Evolutionary conservation across 495 filamentous ascomycete genomes (phyloP).

Genomic region (Delitschia confertaspora): DNA sequence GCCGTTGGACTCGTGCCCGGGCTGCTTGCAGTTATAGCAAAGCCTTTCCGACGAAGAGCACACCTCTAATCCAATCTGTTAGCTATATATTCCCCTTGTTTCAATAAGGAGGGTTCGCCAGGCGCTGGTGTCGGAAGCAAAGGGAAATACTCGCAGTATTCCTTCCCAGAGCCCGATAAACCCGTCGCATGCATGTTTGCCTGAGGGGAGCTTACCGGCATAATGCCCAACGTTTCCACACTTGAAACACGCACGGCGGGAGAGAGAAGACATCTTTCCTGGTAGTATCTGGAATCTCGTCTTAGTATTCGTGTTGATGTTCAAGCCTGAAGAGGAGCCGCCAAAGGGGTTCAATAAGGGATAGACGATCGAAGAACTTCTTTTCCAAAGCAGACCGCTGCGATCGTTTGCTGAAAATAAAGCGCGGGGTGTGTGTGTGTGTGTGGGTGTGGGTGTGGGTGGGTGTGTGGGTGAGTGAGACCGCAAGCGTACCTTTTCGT

Average conservation of each 20-base stretch:
- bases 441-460: too few species aligned
- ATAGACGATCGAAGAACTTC: constrained; percentile 4
- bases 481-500: constrained; percentile 19
- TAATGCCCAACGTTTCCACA: constrained; percentile 99
- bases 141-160: too few species aligned
- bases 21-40: constrained; percentile 86
- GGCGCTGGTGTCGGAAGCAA: too few species aligned
- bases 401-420: background rate
- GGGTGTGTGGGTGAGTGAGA: too few species aligned
- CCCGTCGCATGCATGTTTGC: background rate
- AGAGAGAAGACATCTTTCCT: constrained; percentile 73
- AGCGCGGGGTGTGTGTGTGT: background rate
- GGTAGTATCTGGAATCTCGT: too few species aligned
- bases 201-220: constrained; percentile 48
- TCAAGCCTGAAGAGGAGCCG: too few species aligned
- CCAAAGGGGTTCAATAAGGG: too few species aligned
- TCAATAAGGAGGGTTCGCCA: too few species aligned
- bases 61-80: constrained; percentile 61
- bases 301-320: too few species aligned
- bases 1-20: constrained; percentile 87
- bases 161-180: constrained; percentile 3
- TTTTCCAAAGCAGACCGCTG: background rate
- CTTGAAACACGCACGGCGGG: constrained; percentile 98
- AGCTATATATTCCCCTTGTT: too few species aligned
- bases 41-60: constrained; percentile 94